Percentiles rank a stretch among this genome's conserved stretches.
These are phyloP conservation scores for Petunia secreta DNA, from an alignment of 257 asterid genomes.

Conservation along the genomic window DNA sequence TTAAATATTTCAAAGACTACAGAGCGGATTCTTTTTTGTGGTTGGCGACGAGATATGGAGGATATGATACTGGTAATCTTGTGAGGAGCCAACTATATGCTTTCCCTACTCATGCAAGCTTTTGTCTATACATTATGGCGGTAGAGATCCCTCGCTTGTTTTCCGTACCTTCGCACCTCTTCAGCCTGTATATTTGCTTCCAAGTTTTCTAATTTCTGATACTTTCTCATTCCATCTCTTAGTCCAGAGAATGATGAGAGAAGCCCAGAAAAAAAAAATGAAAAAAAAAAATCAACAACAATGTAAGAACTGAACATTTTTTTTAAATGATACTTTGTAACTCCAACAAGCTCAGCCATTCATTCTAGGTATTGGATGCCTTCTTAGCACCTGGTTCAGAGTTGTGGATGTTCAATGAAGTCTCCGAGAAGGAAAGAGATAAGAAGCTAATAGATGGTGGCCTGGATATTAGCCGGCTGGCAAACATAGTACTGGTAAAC, in stretches of 20 bases:
- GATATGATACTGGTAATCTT: slow-evolving; percentile 85
- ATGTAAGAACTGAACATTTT: slow-evolving; percentile 19
- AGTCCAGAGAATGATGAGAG: slow-evolving; percentile 26
- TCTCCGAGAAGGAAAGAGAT: slow-evolving; percentile 72
- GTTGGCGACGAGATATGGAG: slow-evolving; percentile 97
- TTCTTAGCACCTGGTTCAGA: slow-evolving; percentile 79
- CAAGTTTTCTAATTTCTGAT: slow-evolving; percentile 29
- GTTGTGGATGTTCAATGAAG: slow-evolving; percentile 95
- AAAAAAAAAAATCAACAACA: neutral
- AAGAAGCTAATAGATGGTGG: slow-evolving; percentile 83
- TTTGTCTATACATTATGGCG: slow-evolving; percentile 39
- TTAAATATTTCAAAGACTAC: slow-evolving; percentile 60
- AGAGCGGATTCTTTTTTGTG: slow-evolving; percentile 89
- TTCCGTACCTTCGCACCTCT: slow-evolving; percentile 33
- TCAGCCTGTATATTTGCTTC: slow-evolving; percentile 33
- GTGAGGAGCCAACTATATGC: slow-evolving; percentile 46
- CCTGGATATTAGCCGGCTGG: slow-evolving; percentile 67
- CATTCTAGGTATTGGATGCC: slow-evolving; percentile 80
- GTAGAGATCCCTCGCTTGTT: slow-evolving; percentile 34
- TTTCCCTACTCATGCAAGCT: slow-evolving; percentile 39
- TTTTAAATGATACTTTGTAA: slow-evolving; percentile 16
- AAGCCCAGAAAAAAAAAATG: slow-evolving; percentile 15
- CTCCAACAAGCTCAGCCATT: slow-evolving; percentile 18
- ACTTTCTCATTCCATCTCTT: slow-evolving; percentile 25
- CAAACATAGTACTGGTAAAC: slow-evolving; percentile 67